Evolutionary conservation across 805 yeast genomes (phyloP).

Genomic region (Wickerhamomyces tratensis): DNA sequence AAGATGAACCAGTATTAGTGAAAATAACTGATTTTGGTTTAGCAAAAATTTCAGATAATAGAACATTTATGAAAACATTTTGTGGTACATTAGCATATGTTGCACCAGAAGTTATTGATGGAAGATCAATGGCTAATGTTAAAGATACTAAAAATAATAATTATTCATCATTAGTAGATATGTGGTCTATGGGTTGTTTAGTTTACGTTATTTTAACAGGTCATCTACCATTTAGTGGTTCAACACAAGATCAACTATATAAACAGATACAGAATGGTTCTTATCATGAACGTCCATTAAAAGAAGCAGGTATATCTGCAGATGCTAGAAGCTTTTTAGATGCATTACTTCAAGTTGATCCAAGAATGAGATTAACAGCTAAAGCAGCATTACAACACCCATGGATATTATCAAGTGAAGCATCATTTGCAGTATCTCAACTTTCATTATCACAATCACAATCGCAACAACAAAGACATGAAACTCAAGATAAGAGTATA

Average conservation of each 20-base stretch:
- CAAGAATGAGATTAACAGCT: slow-evolving; percentile 64
- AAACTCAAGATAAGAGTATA: slow-evolving; percentile 23
- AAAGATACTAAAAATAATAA: slow-evolving; percentile 18
- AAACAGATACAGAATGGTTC: slow-evolving; percentile 68
- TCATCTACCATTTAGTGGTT: slow-evolving; percentile 90
- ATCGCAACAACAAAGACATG: slow-evolving; percentile 49
- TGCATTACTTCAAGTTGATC: slow-evolving; percentile 67
- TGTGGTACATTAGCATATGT: slow-evolving; percentile 97
- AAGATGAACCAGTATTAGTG: slow-evolving; percentile 84
- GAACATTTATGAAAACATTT: slow-evolving; percentile 86
- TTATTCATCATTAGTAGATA: slow-evolving; percentile 85
- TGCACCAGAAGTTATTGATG: slow-evolving; percentile 82
- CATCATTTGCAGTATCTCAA: slow-evolving; percentile 20
- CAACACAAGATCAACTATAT: slow-evolving; percentile 80
- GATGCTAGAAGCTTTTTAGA: slow-evolving; percentile 68
- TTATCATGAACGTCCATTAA: slow-evolving; percentile 69
- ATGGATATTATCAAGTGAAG: slow-evolving; percentile 44
- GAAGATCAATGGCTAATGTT: slow-evolving; percentile 20
- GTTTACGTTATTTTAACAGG: slow-evolving; percentile 88
- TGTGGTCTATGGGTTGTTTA: slow-evolving; percentile 96
- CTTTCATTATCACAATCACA: slow-evolving; percentile 63
- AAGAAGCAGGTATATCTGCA: slow-evolving; percentile 52
- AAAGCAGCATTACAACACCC: slow-evolving; percentile 66
- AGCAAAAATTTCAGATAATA: slow-evolving; percentile 80
- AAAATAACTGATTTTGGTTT: slow-evolving; percentile 95